Conservation (phyloP, 2,329 filamentous ascomycete species). For the Aspergillus sp. region DNA sequence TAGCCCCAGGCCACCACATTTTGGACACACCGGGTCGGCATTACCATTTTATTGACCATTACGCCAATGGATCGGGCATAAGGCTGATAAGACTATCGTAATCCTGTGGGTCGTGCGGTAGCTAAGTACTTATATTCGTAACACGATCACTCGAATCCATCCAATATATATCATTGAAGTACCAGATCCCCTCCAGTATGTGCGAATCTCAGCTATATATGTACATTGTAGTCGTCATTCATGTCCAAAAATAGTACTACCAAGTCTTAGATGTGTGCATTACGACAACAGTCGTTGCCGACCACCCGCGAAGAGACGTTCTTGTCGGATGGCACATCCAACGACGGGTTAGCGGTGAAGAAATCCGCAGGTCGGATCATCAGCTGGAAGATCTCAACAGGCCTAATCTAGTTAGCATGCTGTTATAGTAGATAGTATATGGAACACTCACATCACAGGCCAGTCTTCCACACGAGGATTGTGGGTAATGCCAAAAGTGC, state of each 20-base stretch:
- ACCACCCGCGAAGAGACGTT: conserved; percentile 37
- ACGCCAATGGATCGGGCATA: background rate
- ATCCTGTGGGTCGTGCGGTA: too few species aligned
- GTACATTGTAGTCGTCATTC: conserved; percentile 10
- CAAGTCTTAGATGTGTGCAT: conserved; percentile 30
- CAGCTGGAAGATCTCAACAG: conserved; percentile 41
- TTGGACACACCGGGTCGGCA: too few species aligned
- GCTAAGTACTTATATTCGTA: too few species aligned
- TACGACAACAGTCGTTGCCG: conserved; percentile 35
- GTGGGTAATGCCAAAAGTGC: conserved; percentile 48
- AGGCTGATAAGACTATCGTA: background rate
- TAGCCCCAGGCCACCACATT: background rate
- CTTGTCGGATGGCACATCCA: conserved; percentile 53
- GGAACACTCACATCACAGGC: conserved; percentile 43
- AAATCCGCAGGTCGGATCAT: conserved; percentile 56
- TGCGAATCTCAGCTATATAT: conserved; percentile 1
- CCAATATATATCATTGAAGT: background rate
- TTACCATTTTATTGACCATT: too few species aligned
- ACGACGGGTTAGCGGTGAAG: conserved; percentile 55
- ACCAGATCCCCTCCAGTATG: background rate
- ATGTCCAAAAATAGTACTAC: background rate
- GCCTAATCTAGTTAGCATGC: conserved; percentile 27
- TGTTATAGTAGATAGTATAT: background rate
- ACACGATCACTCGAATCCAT: background rate
- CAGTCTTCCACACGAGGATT: conserved; percentile 49